Conservation (phyloP, 495 filamentous ascomycete genomes). For the Bacidia gigantensis region DNA sequence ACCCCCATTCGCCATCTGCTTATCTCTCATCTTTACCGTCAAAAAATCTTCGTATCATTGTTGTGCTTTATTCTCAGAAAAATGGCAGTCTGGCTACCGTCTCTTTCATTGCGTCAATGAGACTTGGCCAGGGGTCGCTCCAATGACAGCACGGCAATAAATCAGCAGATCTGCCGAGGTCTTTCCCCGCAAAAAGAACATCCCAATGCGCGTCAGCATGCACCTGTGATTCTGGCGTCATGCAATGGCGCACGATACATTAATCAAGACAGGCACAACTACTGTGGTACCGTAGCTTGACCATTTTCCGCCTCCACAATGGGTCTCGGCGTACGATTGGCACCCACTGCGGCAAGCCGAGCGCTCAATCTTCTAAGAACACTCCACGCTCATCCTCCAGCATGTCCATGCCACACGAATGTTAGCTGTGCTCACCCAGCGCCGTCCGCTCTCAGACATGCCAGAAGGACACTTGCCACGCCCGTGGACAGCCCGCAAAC, state of each 20-base stretch:
- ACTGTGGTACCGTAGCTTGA: too few relatives aligned
- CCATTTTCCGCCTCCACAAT: too few relatives aligned
- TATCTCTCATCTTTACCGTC: too few relatives aligned
- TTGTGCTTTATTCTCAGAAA: too few relatives aligned
- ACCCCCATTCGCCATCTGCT: too few relatives aligned
- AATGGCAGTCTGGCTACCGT: too few relatives aligned
- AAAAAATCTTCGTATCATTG: too few relatives aligned
- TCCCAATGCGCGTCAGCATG: too few relatives aligned
- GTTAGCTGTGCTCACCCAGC: slow-evolving; percentile 49
- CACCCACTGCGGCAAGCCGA: slow-evolving; percentile 54
- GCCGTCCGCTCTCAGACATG: slow-evolving; percentile 38
- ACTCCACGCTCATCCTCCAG: slow-evolving; percentile 77
- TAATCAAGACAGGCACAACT: too few relatives aligned
- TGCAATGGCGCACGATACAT: too few relatives aligned
- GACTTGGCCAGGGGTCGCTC: neutral
- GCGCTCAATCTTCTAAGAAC: slow-evolving; percentile 76
- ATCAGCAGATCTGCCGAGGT: neutral
- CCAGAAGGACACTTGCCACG: slow-evolving; percentile 52
- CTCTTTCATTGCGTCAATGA: too few relatives aligned
- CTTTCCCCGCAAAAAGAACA: slow-evolving; percentile 1
- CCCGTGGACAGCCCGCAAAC: slow-evolving; percentile 55
- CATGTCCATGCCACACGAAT: slow-evolving; percentile 86
- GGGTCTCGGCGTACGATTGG: slow-evolving; percentile 35
- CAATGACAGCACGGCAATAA: neutral
- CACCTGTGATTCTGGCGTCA: too few relatives aligned